Evolutionary conservation across 2,329 filamentous ascomycete species (phyloP).

Genomic region (Metarhizium brunneum): DNA sequence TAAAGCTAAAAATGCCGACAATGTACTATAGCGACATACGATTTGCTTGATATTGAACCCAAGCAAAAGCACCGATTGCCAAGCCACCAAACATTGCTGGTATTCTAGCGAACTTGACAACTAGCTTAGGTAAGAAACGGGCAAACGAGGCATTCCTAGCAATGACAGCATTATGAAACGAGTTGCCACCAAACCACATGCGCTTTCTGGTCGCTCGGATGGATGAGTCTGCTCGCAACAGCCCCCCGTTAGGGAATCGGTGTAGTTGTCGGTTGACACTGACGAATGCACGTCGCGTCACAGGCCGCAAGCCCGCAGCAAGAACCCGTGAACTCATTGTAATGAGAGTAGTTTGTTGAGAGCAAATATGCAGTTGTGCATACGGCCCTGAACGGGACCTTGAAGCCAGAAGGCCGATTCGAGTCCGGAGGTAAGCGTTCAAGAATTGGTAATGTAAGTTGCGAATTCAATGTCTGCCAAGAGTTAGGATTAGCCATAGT

Average conservation of each 20-base stretch:
- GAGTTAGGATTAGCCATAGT: not conserved
- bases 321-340: slow-evolving; percentile 35
- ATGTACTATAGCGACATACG: slow-evolving; percentile 45
- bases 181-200: slow-evolving; percentile 71
- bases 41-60: slow-evolving; percentile 91
- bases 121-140: slow-evolving; percentile 69
- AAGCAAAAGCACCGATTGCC: slow-evolving; percentile 78
- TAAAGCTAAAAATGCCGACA: not conserved
- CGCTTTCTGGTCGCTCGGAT: slow-evolving; percentile 52
- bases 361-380: not conserved
- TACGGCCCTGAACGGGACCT: not conserved
- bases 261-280: slow-evolving; percentile 54
- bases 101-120: slow-evolving; percentile 79
- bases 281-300: slow-evolving; percentile 51
- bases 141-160: slow-evolving; percentile 56
- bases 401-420: not conserved
- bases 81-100: slow-evolving; percentile 88
- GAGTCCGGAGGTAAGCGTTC: not conserved
- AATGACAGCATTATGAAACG: slow-evolving; percentile 70
- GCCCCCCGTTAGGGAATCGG: slow-evolving; percentile 57
- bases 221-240: slow-evolving; percentile 56
- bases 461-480: not conserved
- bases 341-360: slow-evolving; percentile 1
- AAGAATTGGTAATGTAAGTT: not conserved
- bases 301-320: slow-evolving; percentile 61